Percentiles rank a stretch among this genome's conserved stretches.
Conservation (phyloP, 179 eudicot species). For the Beta corolliflora region DNA sequence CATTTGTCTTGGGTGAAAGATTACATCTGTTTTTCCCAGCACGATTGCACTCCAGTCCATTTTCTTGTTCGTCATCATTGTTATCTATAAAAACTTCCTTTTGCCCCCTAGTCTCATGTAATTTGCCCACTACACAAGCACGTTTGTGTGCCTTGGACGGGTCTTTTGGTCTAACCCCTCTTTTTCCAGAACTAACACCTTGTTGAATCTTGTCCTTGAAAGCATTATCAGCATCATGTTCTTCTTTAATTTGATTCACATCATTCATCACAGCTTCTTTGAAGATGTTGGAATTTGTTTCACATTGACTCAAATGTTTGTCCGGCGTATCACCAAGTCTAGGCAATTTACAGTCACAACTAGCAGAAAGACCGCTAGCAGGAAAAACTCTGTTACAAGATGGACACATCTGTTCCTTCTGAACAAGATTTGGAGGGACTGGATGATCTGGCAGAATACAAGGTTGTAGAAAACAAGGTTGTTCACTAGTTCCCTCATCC, state of each 20-base stretch:
- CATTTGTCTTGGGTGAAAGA: slow-evolving; percentile 36
- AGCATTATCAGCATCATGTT: slow-evolving; percentile 5
- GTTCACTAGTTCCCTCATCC: background rate
- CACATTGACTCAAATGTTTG: slow-evolving; percentile 12
- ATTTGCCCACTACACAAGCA: slow-evolving; percentile 11
- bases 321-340: slow-evolving; percentile 27
- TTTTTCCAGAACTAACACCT: slow-evolving; percentile 13
- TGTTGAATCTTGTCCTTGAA: slow-evolving; percentile 22
- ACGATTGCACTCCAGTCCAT: background rate
- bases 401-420: slow-evolving; percentile 25
- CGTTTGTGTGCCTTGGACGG: slow-evolving; percentile 14
- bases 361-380: slow-evolving; percentile 49
- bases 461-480: slow-evolving; percentile 1
- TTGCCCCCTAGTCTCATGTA: slow-evolving; percentile 7
- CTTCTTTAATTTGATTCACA: slow-evolving; percentile 13
- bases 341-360: slow-evolving; percentile 44
- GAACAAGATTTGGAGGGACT: slow-evolving; percentile 13
- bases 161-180: slow-evolving; percentile 17
- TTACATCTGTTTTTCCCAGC: background rate
- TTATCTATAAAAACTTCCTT: slow-evolving; percentile 10
- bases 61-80: slow-evolving; percentile 3
- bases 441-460: slow-evolving; percentile 15
- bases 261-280: background rate
- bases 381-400: slow-evolving; percentile 48
- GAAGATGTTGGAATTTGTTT: slow-evolving; percentile 1